Evolutionary conservation across 331 rosid genomes (phyloP).

Genomic region (Quercus phellos): DNA sequence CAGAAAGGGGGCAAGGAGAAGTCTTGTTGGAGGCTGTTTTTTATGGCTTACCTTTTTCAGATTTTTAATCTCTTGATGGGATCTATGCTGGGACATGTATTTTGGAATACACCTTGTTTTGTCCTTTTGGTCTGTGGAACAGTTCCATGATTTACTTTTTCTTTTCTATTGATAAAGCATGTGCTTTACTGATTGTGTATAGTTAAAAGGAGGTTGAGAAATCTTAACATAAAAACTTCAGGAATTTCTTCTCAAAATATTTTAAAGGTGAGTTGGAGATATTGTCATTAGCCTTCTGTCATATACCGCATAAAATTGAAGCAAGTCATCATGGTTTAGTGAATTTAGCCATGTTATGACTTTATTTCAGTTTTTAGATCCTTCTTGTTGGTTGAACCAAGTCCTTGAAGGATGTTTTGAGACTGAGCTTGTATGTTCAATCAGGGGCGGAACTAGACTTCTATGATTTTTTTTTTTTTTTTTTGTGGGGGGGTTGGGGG

Average conservation of each 20-base stretch:
- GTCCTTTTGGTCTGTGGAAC: not conserved
- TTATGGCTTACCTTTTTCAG: not conserved
- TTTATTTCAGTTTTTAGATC: not conserved
- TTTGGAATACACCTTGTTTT: not conserved
- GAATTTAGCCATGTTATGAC: not conserved
- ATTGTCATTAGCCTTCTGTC: not conserved
- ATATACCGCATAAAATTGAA: not conserved
- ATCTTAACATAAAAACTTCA: not conserved
- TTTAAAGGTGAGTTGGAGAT: not conserved
- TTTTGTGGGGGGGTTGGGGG: fast-evolving
- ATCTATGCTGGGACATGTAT: not conserved
- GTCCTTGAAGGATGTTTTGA: not conserved
- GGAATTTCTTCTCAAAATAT: not conserved
- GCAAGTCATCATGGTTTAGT: not conserved
- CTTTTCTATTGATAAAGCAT: not conserved
- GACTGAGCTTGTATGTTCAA: not conserved
- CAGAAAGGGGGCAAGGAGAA: not conserved
- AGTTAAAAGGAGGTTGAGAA: not conserved
- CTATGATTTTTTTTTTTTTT: too few species aligned
- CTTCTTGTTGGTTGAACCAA: not conserved
- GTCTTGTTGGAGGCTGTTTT: not conserved
- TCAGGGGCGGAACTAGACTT: too few species aligned
- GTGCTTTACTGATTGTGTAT: not conserved
- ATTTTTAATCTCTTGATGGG: not conserved
- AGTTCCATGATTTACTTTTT: not conserved